Percentiles rank a stretch among this genome's conserved stretches.
Evolutionary conservation across 805 yeast species (phyloP).

Genomic region (Maudiozyma saulgeensis): DNA sequence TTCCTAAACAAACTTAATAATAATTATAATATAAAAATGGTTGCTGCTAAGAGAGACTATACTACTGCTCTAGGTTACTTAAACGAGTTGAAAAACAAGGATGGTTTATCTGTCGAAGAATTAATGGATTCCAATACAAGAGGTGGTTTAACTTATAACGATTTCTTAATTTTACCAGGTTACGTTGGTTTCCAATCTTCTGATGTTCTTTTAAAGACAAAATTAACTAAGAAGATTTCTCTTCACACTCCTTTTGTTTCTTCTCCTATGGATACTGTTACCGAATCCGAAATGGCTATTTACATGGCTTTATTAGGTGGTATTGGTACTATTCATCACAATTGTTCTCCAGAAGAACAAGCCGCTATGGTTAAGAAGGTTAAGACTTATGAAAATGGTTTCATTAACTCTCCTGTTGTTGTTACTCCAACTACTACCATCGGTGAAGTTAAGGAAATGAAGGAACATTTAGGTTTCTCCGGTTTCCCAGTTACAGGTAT

Average conservation of each 20-base stretch:
- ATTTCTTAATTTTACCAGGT: slow-evolving; percentile 91
- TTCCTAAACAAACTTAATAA: not conserved
- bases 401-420: slow-evolving; percentile 89
- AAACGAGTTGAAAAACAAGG: slow-evolving; percentile 55
- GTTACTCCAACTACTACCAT: slow-evolving; percentile 69
- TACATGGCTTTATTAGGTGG: slow-evolving; percentile 98
- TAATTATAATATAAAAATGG: slow-evolving; percentile 6
- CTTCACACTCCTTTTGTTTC: slow-evolving; percentile 92
- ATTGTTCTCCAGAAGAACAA: slow-evolving; percentile 93
- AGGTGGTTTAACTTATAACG: slow-evolving; percentile 97
- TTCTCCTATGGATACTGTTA: slow-evolving; percentile 99
- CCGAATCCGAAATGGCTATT: slow-evolving; percentile 95
- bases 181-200: slow-evolving; percentile 82
- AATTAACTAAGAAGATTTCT: slow-evolving; percentile 82
- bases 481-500: slow-evolving; percentile 99
- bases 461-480: slow-evolving; percentile 74
- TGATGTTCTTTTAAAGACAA: slow-evolving; percentile 68
- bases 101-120: slow-evolving; percentile 75
- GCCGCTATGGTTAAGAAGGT: slow-evolving; percentile 97
- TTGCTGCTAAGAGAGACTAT: slow-evolving; percentile 30
- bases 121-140: slow-evolving; percentile 83
- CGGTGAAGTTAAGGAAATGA: slow-evolving; percentile 66
- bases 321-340: slow-evolving; percentile 96
- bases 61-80: slow-evolving; percentile 62
- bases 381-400: slow-evolving; percentile 95